Percentiles rank a stretch among this genome's conserved stretches.
phyloP scores from a whole-genome alignment of 345 rosid genomes.

The Corchorus olitorius region DNA sequence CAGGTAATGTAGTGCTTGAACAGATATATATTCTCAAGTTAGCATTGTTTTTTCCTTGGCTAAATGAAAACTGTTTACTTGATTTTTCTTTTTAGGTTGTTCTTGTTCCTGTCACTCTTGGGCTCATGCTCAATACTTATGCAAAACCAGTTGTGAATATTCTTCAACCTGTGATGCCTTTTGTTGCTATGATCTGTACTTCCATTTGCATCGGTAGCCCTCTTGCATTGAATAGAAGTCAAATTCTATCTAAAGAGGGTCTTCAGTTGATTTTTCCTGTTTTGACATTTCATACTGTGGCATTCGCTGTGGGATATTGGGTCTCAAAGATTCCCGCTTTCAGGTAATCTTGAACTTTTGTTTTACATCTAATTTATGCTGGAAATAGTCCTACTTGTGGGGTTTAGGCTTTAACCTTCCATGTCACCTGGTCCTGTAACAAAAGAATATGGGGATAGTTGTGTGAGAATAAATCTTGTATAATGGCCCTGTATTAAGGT shows the following conservation, averaged over 20 bases:
- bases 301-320: slow-evolving; percentile 88
- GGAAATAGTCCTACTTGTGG: not conserved
- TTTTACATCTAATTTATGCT: not conserved
- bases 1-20: slow-evolving; percentile 53
- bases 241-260: slow-evolving; percentile 73
- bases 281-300: slow-evolving; percentile 70
- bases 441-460: not conserved
- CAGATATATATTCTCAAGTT: not conserved
- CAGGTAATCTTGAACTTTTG: slow-evolving; percentile 46
- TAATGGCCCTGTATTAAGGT: not conserved
- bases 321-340: slow-evolving; percentile 71
- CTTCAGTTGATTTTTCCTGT: slow-evolving; percentile 75
- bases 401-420: not conserved
- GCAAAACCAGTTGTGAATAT: slow-evolving; percentile 77
- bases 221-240: slow-evolving; percentile 76
- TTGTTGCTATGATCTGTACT: slow-evolving; percentile 93
- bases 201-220: slow-evolving; percentile 94
- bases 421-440: not conserved
- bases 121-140: slow-evolving; percentile 78
- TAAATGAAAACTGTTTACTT: not conserved
- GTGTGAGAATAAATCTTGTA: not conserved
- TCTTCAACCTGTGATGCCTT: slow-evolving; percentile 83
- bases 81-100: slow-evolving; percentile 61
- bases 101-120: slow-evolving; percentile 81
- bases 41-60: slow-evolving; percentile 10